phyloP scores from a whole-genome alignment of 495 filamentous ascomycete species.

The Aspergillus panamensis region DNA sequence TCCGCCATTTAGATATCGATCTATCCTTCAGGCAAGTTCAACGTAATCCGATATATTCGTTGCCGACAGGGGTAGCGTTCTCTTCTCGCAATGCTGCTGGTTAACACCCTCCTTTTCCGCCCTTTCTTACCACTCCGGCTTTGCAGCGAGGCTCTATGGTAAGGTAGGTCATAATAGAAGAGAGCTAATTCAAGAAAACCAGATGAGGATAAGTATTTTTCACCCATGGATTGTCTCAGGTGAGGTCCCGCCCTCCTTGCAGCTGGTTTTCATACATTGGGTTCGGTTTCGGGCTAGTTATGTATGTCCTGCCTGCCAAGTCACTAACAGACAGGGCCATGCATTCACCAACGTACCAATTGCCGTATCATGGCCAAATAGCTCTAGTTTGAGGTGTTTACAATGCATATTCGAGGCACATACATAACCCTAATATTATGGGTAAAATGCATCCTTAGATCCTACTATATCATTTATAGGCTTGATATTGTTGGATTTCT shows the following conservation, averaged over 20 bases:
- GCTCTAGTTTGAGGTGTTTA: too few relatives aligned
- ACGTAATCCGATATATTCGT: slow-evolving; percentile 6
- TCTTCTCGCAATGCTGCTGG: neutral
- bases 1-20: slow-evolving; percentile 4
- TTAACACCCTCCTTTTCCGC: neutral
- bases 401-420: too few relatives aligned
- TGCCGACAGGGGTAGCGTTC: neutral
- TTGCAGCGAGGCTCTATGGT: neutral
- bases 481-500: too few relatives aligned
- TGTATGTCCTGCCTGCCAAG: neutral
- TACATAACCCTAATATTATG: too few relatives aligned
- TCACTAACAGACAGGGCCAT: slow-evolving; percentile 7
- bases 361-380: neutral
- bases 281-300: neutral
- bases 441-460: too few relatives aligned
- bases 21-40: slow-evolving; percentile 6
- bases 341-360: neutral
- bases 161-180: slow-evolving; percentile 9
- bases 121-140: neutral
- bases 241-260: neutral
- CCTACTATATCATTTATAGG: too few relatives aligned
- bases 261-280: neutral
- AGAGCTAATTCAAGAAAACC: slow-evolving; percentile 4
- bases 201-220: neutral
- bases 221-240: neutral